A percentile compares a stretch with the other conserved stretches of the same genome.
These are phyloP conservation scores for Aegilops longissima DNA, from an alignment of 176 grass and related monocot species.

Conservation along the genomic window DNA sequence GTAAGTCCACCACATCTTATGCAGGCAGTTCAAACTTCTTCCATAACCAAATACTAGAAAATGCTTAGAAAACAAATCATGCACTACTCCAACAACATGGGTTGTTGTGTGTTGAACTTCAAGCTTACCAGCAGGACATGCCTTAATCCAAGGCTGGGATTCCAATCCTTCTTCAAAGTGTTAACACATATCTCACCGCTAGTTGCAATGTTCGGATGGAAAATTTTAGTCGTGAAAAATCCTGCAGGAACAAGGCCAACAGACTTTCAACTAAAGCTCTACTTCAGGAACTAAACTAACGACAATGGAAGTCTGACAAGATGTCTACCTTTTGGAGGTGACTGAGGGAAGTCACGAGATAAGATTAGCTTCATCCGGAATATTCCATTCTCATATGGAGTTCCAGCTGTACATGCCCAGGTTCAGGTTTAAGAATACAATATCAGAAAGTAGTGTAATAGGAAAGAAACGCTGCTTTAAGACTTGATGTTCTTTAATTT, in stretches of 20 bases:
- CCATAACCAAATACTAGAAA: background rate
- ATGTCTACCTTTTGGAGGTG: slow-evolving; percentile 59
- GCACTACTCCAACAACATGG: background rate
- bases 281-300: slow-evolving; percentile 9
- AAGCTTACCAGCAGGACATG: slow-evolving; percentile 90
- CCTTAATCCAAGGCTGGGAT: slow-evolving; percentile 89
- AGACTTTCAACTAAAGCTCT: background rate
- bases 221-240: slow-evolving; percentile 85
- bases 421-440: slow-evolving; percentile 9
- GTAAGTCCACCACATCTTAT: background rate
- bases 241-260: slow-evolving; percentile 44
- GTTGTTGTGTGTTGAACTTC: background rate
- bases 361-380: slow-evolving; percentile 92
- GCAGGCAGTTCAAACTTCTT: background rate
- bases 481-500: background rate
- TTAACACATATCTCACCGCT: slow-evolving; percentile 99
- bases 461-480: background rate
- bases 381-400: slow-evolving; percentile 91
- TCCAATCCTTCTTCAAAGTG: slow-evolving; percentile 98
- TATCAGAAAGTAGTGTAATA: background rate
- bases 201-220: slow-evolving; percentile 95
- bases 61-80: background rate
- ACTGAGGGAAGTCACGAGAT: slow-evolving; percentile 81
- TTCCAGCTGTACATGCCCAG: slow-evolving; percentile 54
- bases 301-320: background rate